Base-by-base conservation (phyloP, 2,329 filamentous ascomycete species). In the Pestalotiopsis sp. region DNA sequence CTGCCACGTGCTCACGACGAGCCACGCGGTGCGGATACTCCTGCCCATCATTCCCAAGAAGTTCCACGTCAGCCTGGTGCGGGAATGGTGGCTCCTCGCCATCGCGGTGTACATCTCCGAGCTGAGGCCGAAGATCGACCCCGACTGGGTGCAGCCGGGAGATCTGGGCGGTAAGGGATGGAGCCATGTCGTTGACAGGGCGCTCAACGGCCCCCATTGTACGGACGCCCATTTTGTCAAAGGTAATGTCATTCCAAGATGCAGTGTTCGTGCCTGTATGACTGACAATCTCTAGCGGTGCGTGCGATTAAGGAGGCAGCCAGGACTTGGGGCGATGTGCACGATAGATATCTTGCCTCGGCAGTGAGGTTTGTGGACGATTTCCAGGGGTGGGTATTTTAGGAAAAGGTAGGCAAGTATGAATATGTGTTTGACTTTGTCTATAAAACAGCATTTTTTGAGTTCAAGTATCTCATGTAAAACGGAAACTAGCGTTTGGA, bases 31-130 rank as follows among this genome's bases (percentile, higher is more conserved):
- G 13, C 88, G 96, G n/a, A 89, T 97, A 27, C 81, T 99, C 4
- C 83, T 99, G 2, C 93, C 96, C 0, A 80, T 93, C 45, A 82
- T 98, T 12, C 94, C 94, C 0, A 80, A 86, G 14, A 88, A 89
- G 74, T 91, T 91, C 74, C 95, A 97, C 73, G 79, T 94, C 60
- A 83, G 83, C 25, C 82, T 99, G 4, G 85, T 98, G 9, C 86
- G 92, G 52, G 91, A 97, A 78, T 98, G 96, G 94, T 97, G 94
- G 93, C 82, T 99, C 4, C 87, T 97, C 57, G 89, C 92, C 0
- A 79, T 98, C 57, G 88, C 90, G 0, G 87, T 95, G 12, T 98
- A 96, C 77, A 88, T 97, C 66, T 82, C 90, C 2, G 91, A 93
- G 75, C 82, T 92, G 31, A 87, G 95, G 23, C 96, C 95, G 0